Evolutionary conservation across 192 early-diverging fungal genomes (phyloP).

Genomic region (Gonapodya prolifera): DNA sequence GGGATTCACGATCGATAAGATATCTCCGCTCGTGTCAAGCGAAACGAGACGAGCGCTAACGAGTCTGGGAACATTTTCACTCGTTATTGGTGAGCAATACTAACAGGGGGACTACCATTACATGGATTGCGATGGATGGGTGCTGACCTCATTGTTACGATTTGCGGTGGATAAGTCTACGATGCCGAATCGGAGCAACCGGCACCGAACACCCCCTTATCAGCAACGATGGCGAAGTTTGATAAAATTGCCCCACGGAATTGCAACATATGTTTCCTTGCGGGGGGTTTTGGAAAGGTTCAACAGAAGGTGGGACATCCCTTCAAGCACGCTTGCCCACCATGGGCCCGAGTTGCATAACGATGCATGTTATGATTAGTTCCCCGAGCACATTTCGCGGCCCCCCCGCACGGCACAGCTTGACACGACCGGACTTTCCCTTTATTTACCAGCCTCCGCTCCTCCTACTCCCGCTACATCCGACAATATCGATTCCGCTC

Average conservation of each 20-base stretch:
- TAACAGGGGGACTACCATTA: neutral
- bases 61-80: constrained; percentile 39
- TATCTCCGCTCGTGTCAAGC: constrained; percentile 38
- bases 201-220: constrained; percentile 5
- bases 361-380: neutral
- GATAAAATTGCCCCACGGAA: neutral
- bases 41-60: constrained; percentile 36
- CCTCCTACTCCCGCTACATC: neutral
- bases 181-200: constrained; percentile 39
- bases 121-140: neutral
- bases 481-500: too few species aligned
- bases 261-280: constrained; percentile 12
- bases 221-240: neutral
- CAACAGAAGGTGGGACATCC: neutral
- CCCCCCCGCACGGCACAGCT: neutral
- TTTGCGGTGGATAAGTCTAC: constrained; percentile 23
- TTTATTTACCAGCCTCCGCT: neutral
- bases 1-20: constrained; percentile 46
- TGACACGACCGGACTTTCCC: neutral
- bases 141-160: neutral
- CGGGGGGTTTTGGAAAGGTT: constrained; percentile 15
- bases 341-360: neutral
- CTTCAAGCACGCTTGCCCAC: neutral
- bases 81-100: neutral
- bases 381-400: neutral